Base-by-base conservation (phyloP, 2,329 filamentous ascomycete species). In the Penicillium aurantiogriseum region DNA sequence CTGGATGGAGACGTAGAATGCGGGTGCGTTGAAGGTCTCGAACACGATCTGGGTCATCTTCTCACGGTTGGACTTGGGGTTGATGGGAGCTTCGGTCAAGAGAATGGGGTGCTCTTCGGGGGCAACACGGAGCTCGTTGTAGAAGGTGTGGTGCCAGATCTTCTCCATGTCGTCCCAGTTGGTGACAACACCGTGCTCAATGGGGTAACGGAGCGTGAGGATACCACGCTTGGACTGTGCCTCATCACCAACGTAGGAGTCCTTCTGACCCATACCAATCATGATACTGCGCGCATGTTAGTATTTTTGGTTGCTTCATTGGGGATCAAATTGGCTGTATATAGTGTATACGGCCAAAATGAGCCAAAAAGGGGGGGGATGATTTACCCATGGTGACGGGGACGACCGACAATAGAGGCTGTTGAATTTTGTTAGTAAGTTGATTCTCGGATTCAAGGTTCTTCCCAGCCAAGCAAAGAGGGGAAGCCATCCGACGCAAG, bases 121-220 rank as follows among this genome's bases (percentile, higher is more conserved):
- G 74, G 94, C 94, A 68, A 99, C 94, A 93, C 94, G 93, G 77
- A 99, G 87, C 87, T 99, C 94, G 85, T 99, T 99, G 91, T 97
- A 99, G 88, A 99, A 99, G 78, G 94, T 97, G 91, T 99, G 94
- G 83, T 99, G 94, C 94, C 94, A 99, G 75, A 99, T 97, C 89
- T 97, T 97, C 87, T 97, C 94, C 94, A 97, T 97, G 82, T 97
- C 94, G 81, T 99, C 94, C 94, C 94, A 99, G 91, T 97, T 97
- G 84, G 94, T 99, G 79, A 99, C 94, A 75, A 99, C 94, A 94
- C 94, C 94, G 88, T 99, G 94, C 88, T 99, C 94, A 80, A 99
- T 99, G 78, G 94, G 94, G 84, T 99, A 99, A 85, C 94, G 89
- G 79, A 99, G 88, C 67, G 93, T 97, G 74, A 99, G 88, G 84